A percentile compares a stretch with the other conserved stretches of the same genome.
Conservation (phyloP, 176 grass and related monocot species). For the Ampelocalamus luodianensis region DNA sequence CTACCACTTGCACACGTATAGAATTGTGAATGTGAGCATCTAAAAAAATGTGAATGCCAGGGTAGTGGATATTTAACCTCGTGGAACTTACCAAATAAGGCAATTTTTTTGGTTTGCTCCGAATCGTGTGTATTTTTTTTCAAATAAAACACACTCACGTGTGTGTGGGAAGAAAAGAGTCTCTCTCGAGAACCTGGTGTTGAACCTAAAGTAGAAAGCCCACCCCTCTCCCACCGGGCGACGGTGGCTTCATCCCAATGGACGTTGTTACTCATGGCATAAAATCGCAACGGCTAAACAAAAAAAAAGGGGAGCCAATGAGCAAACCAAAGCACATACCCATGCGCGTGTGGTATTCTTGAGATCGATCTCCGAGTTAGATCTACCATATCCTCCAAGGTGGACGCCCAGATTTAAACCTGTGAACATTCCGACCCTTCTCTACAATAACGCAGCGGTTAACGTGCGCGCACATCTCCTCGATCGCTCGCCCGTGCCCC, state of each 20-base stretch:
- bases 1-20: no score
- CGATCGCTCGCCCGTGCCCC: not conserved
- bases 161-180: no score
- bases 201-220: no score
- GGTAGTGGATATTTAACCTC: no score
- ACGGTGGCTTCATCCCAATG: not conserved
- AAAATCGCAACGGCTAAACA: not conserved
- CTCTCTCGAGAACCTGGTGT: no score
- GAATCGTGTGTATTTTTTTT: no score
- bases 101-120: no score
- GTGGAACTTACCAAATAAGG: no score
- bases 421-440: constrained; percentile 1
- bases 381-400: constrained; percentile 19
- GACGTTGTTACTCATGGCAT: not conserved
- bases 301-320: not conserved
- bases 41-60: no score
- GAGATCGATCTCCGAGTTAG: not conserved
- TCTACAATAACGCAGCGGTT: not conserved
- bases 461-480: not conserved
- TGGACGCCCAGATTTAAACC: not conserved
- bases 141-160: no score
- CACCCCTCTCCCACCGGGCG: not conserved
- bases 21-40: no score
- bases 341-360: not conserved
- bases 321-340: not conserved